These are phyloP conservation scores for Ceratocystis papillata DNA, from an alignment of 2,329 filamentous ascomycete species.

Conservation along the genomic window DNA sequence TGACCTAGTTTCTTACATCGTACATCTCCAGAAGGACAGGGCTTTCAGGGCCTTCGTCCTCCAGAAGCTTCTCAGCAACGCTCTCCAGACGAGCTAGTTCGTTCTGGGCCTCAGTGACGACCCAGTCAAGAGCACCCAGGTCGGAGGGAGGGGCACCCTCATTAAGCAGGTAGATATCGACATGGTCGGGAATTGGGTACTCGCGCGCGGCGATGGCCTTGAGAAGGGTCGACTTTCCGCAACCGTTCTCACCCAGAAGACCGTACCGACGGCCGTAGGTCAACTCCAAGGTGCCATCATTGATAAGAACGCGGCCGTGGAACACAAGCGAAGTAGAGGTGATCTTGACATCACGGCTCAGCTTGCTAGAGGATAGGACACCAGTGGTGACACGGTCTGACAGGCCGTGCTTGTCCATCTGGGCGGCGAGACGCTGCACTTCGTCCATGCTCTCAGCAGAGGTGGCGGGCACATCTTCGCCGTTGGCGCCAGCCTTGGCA, in stretches of 20 bases:
- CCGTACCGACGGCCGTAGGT: constrained; percentile 89
- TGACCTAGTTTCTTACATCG: constrained; percentile 52
- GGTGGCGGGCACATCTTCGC: constrained; percentile 62
- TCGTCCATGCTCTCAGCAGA: constrained; percentile 62
- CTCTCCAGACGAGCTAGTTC: constrained; percentile 86
- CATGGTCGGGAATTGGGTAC: constrained; percentile 87
- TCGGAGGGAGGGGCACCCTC: constrained; percentile 87
- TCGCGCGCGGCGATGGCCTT: constrained; percentile 91
- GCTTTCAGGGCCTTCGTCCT: constrained; percentile 84
- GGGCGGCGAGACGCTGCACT: constrained; percentile 76
- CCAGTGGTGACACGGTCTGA: constrained; percentile 97
- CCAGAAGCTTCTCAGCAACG: constrained; percentile 78
- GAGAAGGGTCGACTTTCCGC: constrained; percentile 94
- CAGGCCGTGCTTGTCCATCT: constrained; percentile 92
- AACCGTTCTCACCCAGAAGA: constrained; percentile 95
- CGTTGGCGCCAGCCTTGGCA: constrained; percentile 56
- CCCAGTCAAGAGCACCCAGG: constrained; percentile 89
- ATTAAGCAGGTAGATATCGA: constrained; percentile 97
- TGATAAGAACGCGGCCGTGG: constrained; percentile 93
- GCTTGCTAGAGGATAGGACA: constrained; percentile 73
- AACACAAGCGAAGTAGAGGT: constrained; percentile 88
- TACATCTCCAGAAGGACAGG: constrained; percentile 88
- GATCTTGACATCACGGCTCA: constrained; percentile 94
- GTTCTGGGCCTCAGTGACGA: constrained; percentile 84
- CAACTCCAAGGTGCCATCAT: constrained; percentile 85